Evolutionary conservation across 148 eudicot genomes (phyloP).

Genomic region (Talinum fruticosum): DNA sequence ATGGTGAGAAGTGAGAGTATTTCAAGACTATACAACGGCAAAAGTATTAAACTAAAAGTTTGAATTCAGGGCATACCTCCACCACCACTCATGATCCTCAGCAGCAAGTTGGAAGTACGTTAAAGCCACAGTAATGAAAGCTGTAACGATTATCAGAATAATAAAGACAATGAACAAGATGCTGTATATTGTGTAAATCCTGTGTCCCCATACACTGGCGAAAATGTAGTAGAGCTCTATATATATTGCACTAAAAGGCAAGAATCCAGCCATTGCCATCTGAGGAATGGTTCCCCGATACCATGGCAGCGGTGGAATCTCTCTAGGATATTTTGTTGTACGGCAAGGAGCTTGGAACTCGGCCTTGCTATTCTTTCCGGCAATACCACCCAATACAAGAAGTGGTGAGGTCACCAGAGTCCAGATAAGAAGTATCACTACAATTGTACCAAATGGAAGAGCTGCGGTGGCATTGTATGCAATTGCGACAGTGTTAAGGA

Average conservation of each 20-base stretch:
- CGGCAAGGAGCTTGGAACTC: constrained; percentile 42
- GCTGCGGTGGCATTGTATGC: constrained; percentile 38
- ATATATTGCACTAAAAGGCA: constrained; percentile 39
- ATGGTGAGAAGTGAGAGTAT: no score
- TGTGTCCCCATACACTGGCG: constrained; percentile 45
- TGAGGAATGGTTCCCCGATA: constrained; percentile 35
- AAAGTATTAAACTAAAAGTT: no score
- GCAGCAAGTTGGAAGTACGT: constrained; percentile 46
- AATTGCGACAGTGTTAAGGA: constrained; percentile 40
- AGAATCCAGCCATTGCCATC: constrained; percentile 44
- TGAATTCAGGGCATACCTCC: constrained; percentile 30
- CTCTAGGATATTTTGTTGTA: constrained; percentile 38
- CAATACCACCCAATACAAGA: constrained; percentile 38
- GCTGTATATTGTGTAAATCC: constrained; percentile 38
- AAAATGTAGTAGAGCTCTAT: constrained; percentile 40
- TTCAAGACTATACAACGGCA: no score
- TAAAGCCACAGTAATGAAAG: constrained; percentile 39
- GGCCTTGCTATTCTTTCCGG: constrained; percentile 40
- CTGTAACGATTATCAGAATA: constrained; percentile 35
- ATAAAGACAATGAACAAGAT: constrained; percentile 39
- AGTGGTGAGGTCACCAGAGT: constrained; percentile 36
- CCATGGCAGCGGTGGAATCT: constrained; percentile 33
- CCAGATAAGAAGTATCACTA: constrained; percentile 39
- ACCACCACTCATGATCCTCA: constrained; percentile 43
- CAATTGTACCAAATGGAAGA: constrained; percentile 39